phyloP scores from a whole-genome alignment of 768 basidiomycete species.

The Phanerochaete sordida region DNA sequence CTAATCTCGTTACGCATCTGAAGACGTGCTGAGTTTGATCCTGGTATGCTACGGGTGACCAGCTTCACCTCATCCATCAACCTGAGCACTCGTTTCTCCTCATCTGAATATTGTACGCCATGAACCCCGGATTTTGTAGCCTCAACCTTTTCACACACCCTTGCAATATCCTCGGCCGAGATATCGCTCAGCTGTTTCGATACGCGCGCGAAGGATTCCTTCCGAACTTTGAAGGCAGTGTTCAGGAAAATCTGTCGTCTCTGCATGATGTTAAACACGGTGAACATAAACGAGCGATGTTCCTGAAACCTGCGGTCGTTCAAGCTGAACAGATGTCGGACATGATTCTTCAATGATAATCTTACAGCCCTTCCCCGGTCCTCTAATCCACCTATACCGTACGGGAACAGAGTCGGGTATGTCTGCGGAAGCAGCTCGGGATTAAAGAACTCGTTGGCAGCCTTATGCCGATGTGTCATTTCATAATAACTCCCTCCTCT shows the following conservation, averaged over 20 bases:
- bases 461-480: too few relatives aligned
- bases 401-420: conserved; percentile 42
- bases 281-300: conserved; percentile 40
- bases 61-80: conserved; percentile 23
- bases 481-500: too few relatives aligned
- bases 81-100: conserved; percentile 28
- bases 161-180: too few relatives aligned
- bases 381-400: conserved; percentile 40
- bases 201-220: too few relatives aligned
- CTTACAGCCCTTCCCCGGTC: conserved; percentile 16
- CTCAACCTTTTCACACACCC: conserved; percentile 22
- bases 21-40: conserved; percentile 26
- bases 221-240: too few relatives aligned
- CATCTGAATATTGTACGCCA: conserved; percentile 22
- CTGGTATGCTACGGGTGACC: conserved; percentile 19
- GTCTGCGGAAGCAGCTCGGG: conserved; percentile 37
- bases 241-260: too few relatives aligned
- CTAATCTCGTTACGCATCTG: conserved; percentile 36
- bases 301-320: conserved; percentile 32
- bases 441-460: too few relatives aligned
- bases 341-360: conserved; percentile 31
- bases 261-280: too few relatives aligned
- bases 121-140: too few relatives aligned
- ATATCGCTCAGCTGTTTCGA: conserved; percentile 29
- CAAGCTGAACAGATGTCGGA: conserved; percentile 30